Evolutionary conservation across 2,329 filamentous ascomycete genomes (phyloP), one percentile per base, ranked within the genome.

Genomic region (Cladosporium sp.): DNA sequence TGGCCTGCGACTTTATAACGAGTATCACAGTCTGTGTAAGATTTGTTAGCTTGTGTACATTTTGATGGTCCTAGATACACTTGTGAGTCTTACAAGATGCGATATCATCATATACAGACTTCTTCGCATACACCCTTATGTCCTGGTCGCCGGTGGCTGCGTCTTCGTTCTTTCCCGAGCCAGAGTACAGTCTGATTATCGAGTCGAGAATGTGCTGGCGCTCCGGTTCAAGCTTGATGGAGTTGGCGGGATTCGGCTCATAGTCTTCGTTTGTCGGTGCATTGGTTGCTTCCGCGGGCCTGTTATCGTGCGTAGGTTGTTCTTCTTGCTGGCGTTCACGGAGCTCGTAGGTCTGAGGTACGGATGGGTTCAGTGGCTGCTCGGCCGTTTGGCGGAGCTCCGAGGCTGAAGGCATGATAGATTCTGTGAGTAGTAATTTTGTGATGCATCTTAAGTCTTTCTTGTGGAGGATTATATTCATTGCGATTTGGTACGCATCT

Each of bases 1-100:
- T 84, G 80, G 8, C 82, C 81, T 1, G 81, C 81, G 66, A 84
- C 83, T 69, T 83, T 84, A 67, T 81, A 83, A 61, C 81, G 71
- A 0, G 79, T 83, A 81, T 2, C 81, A 79, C 61, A 75, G 71
- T 79, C 61, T 63, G 29, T 5, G 26, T 16, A 82, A 11, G 18
- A 2, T 12, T 26, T 28, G 60, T 62, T 40, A 55, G 60, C 21
- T 57, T 29, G 4, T 8, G 18, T 23, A 1, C 5, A 12, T 3
- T 12, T 3, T 21, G n/a, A 23, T 12, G 8, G 7, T 21, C 40
- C 2, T 11, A 4, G n/a, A 21, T 46, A 11, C 1, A 23, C 21
- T 10, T 46, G 7, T 5, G 26, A 49, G 23, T 33, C 61, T 21
- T 16, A 63, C 61, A 65, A 40, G 67, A 70, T 71, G 78, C 82